Percentiles rank a stretch among this genome's conserved stretches.
Conservation (phyloP, 2,329 filamentous ascomycete species). For the Leptographium flavum region DNA sequence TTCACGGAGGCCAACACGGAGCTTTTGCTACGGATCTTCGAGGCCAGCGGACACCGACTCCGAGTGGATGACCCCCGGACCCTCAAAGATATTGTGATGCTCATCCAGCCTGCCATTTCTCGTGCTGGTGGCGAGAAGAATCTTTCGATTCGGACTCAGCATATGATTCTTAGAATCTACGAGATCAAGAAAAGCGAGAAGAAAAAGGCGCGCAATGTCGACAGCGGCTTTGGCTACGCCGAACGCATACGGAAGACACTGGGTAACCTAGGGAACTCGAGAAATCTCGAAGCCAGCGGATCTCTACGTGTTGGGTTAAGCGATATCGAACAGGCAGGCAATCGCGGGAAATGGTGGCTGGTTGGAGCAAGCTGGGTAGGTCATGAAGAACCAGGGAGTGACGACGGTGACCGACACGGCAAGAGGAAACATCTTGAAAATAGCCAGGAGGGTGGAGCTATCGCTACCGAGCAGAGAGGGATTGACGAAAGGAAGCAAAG, state of each 20-base stretch:
- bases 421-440: conserved; percentile 5
- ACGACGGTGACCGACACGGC: not conserved
- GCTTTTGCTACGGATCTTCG: conserved; percentile 70
- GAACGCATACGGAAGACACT: conserved; percentile 81
- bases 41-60: conserved; percentile 67
- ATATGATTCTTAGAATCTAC: conserved; percentile 95
- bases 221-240: conserved; percentile 63
- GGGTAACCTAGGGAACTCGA: conserved; percentile 52
- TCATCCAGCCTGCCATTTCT: conserved; percentile 59
- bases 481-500: conserved; percentile 22
- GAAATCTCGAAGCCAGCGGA: conserved; percentile 57
- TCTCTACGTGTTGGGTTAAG: conserved; percentile 68
- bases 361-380: conserved; percentile 83
- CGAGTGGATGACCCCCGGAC: conserved; percentile 79
- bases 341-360: conserved; percentile 95
- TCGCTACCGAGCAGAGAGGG: conserved; percentile 11
- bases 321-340: conserved; percentile 73
- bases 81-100: conserved; percentile 73
- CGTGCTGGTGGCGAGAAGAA: conserved; percentile 48
- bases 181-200: conserved; percentile 89
- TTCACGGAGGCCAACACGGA: conserved; percentile 82
- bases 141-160: conserved; percentile 77
- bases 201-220: conserved; percentile 39
- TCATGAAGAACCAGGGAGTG: conserved; percentile 15
- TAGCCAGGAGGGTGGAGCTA: conserved; percentile 8